Percentiles rank a stretch among this genome's conserved stretches.
These are phyloP conservation scores for Psidium friedrichsthalianum DNA, from an alignment of 345 rosid genomes.

Conservation along the genomic window DNA sequence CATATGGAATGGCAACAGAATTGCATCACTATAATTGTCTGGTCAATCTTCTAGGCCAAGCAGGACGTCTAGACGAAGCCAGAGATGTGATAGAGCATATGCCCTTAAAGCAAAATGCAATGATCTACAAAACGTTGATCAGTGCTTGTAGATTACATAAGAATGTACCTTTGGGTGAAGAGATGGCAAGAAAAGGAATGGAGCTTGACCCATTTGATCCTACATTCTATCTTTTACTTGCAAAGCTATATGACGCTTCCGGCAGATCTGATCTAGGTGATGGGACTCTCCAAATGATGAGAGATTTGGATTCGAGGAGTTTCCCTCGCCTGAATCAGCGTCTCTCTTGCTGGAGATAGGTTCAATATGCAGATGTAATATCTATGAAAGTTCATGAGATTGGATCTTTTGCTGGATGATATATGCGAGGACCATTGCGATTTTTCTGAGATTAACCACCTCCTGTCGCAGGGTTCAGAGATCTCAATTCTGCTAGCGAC, in stretches of 20 bases:
- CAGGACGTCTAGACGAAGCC: constrained; percentile 55
- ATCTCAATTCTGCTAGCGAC: not conserved
- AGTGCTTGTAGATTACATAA: constrained; percentile 39
- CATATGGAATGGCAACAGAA: constrained; percentile 28
- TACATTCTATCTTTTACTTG: constrained; percentile 37
- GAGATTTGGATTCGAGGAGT: constrained; percentile 12
- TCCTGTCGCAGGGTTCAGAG: not conserved
- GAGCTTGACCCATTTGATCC: constrained; percentile 39
- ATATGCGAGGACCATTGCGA: not conserved
- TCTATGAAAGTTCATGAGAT: not conserved
- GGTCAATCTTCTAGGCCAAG: constrained; percentile 44
- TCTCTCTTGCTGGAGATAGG: constrained; percentile 2
- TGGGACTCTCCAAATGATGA: constrained; percentile 26
- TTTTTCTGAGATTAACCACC: not conserved
- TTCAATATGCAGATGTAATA: not conserved
- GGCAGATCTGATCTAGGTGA: constrained; percentile 30
- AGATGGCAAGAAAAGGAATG: constrained; percentile 52
- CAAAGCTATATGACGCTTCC: constrained; percentile 32
- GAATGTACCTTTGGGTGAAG: constrained; percentile 52
- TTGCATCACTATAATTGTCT: constrained; percentile 42
- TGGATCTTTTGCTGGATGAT: not conserved
- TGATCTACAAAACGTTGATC: constrained; percentile 44
- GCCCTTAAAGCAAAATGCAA: constrained; percentile 32
- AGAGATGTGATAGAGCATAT: constrained; percentile 27
- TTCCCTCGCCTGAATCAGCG: constrained; percentile 9